Conservation (phyloP, 768 basidiomycete species). For the Psilocybe tampanensis region DNA sequence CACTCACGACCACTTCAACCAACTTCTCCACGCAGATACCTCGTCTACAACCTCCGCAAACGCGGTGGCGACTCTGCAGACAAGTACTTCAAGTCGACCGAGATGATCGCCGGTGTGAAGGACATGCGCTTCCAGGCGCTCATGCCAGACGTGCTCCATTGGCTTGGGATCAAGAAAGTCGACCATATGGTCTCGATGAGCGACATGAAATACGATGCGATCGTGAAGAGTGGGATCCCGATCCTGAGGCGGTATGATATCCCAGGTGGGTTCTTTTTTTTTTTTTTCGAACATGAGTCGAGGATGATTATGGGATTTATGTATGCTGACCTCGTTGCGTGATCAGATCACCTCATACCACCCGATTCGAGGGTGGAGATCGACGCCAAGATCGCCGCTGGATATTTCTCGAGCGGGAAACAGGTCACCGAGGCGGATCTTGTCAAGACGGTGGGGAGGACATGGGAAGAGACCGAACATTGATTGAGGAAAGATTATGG, state of each 20-base stretch:
- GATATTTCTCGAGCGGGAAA: constrained; percentile 87
- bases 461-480: constrained; percentile 92
- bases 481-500: no score
- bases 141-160: constrained; percentile 97
- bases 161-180: constrained; percentile 90
- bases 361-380: constrained; percentile 93
- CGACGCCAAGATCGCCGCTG: constrained; percentile 94
- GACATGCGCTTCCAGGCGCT: constrained; percentile 94
- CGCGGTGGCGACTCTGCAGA: constrained; percentile 92
- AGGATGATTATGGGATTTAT: no score
- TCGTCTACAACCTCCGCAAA: constrained; percentile 96
- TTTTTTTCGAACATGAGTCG: no score
- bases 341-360: constrained; percentile 79
- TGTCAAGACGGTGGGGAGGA: constrained; percentile 81
- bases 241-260: constrained; percentile 85
- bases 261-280: constrained; percentile 52
- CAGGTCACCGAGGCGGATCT: constrained; percentile 78
- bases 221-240: constrained; percentile 85
- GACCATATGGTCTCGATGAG: constrained; percentile 92
- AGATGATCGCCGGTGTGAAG: constrained; percentile 92
- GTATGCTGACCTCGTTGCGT: neutral
- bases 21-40: constrained; percentile 52
- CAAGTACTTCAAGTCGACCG: constrained; percentile 93
- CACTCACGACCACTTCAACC: neutral
- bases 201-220: constrained; percentile 96